phyloP scores from a whole-genome alignment of 768 basidiomycete species.

The Mycena leptocephala region DNA sequence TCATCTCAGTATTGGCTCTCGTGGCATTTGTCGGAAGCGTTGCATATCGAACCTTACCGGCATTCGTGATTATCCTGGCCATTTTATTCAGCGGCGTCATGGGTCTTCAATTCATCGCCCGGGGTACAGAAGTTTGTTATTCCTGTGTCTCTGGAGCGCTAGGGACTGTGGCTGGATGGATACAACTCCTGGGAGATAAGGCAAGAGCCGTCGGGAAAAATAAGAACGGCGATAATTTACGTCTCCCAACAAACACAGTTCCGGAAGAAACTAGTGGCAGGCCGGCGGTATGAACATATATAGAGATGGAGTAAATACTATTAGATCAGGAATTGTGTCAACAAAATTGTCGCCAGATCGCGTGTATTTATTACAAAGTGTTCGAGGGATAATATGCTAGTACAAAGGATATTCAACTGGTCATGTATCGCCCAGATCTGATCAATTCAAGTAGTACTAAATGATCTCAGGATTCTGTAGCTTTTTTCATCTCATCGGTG shows the following conservation, averaged over 20 bases:
- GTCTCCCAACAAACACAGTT: background rate
- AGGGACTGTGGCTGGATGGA: background rate
- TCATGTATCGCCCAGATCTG: background rate
- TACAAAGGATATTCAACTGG: background rate
- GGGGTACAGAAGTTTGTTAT: background rate
- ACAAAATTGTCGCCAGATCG: too few relatives aligned
- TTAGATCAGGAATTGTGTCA: too few relatives aligned
- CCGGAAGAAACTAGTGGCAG: background rate
- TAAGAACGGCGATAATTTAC: background rate
- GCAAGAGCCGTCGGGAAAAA: background rate
- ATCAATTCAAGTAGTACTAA: background rate
- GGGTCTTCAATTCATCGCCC: background rate
- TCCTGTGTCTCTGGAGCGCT: background rate
- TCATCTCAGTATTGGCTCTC: slow-evolving; percentile 6
- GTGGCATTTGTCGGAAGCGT: background rate
- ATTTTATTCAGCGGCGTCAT: background rate
- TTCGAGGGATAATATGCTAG: too few relatives aligned
- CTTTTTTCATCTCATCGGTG: slow-evolving; percentile 66
- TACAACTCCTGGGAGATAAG: background rate
- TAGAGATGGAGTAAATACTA: background rate
- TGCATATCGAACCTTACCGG: background rate
- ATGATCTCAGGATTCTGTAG: slow-evolving; percentile 5
- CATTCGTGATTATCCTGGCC: background rate
- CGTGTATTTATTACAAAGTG: background rate
- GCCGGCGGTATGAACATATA: background rate